Evolutionary conservation across 495 filamentous ascomycete genomes (phyloP), one percentile per base, ranked within the genome.

Genomic region (Paragyromitra xinjiangensis): DNA sequence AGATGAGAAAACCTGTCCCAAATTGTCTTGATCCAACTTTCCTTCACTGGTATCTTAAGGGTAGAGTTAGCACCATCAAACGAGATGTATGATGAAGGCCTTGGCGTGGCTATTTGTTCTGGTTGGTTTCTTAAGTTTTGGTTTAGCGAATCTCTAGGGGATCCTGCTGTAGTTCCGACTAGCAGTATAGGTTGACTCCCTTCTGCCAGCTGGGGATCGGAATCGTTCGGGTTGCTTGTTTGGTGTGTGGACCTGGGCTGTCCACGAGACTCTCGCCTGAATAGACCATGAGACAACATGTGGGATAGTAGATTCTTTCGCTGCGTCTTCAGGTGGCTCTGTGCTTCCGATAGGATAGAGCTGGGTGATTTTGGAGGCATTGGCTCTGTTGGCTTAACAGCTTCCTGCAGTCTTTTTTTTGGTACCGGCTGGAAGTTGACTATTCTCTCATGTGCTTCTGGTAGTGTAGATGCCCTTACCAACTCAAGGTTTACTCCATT

Each of bases 261-360:
- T 2, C 19, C 61, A 29, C 1, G 69, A 19, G 42, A 16, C 37
- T 48, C 69, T 61, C 59, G 59, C 34, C 42, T 73, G 50, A 40
- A 51, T 26, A 6, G 40, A 8, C 59, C 22, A 24, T 11, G 73
- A 19, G 73, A 72, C 16, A 76, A 2, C 29, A 77, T 29, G 14
- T 69, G 74, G 3, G 74, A 48, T 19, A 77, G 40, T 37, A 77
- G 26, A 7, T 56, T 40, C 22, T 73, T 73, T 26, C 69, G 62
- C 8, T 77, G 74, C 5, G 61, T 29, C 40, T 77, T 66, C n/a
- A 77, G 44, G 53, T 73, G 34, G 8, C 39, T 77, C 53, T 77
- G 74, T 34, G 62, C 69, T 3, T 77, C 74, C 39, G 68, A 66
- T 19, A 48, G n/a, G 0, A 42, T 66, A 59, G 74, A 51, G 5